Percentiles rank a stretch among this genome's conserved stretches.
These are phyloP conservation scores for Allium sativum DNA, from an alignment of 106 monocot genomes.

Conservation along the genomic window DNA sequence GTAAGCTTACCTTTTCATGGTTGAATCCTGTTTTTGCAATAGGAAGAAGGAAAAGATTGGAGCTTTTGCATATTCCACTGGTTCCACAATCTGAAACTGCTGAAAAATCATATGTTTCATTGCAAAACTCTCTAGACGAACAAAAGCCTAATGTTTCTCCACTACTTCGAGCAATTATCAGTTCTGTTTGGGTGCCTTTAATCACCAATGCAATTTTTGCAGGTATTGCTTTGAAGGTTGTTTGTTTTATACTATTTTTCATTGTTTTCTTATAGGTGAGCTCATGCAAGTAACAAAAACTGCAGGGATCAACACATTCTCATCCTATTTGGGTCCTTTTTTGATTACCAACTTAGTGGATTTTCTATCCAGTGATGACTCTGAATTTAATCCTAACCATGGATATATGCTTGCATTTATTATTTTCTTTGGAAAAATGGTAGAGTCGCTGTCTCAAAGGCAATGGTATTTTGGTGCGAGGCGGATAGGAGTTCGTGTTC, in stretches of 20 bases:
- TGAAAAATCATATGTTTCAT: conserved; percentile 19
- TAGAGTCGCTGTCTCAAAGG: conserved; percentile 71
- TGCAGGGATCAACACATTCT: conserved; percentile 64
- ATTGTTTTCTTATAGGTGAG: not conserved
- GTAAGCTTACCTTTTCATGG: conserved; percentile 61
- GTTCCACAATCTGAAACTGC: conserved; percentile 52
- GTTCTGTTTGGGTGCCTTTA: conserved; percentile 46
- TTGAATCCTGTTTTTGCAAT: conserved; percentile 62
- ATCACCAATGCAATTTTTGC: conserved; percentile 50
- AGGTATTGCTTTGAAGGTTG: conserved; percentile 17
- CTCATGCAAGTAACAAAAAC: not conserved
- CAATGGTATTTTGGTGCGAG: conserved; percentile 87
- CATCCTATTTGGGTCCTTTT: conserved; percentile 66
- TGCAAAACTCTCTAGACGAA: conserved; percentile 30
- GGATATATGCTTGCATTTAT: conserved; percentile 61
- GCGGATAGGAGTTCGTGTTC: conserved; percentile 52
- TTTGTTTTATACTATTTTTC: not conserved
- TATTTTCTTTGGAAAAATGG: conserved; percentile 61
- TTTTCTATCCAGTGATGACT: conserved; percentile 30
- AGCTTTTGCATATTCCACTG: conserved; percentile 49
- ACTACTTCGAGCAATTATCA: conserved; percentile 29
- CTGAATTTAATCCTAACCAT: not conserved
- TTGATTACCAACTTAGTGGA: conserved; percentile 69
- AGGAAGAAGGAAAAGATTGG: conserved; percentile 40
- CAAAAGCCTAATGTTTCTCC: conserved; percentile 22